A percentile compares a stretch with the other conserved stretches of the same genome.
Evolutionary conservation across 495 filamentous ascomycete species (phyloP).

Genomic region (Xylaria nigripes): DNA sequence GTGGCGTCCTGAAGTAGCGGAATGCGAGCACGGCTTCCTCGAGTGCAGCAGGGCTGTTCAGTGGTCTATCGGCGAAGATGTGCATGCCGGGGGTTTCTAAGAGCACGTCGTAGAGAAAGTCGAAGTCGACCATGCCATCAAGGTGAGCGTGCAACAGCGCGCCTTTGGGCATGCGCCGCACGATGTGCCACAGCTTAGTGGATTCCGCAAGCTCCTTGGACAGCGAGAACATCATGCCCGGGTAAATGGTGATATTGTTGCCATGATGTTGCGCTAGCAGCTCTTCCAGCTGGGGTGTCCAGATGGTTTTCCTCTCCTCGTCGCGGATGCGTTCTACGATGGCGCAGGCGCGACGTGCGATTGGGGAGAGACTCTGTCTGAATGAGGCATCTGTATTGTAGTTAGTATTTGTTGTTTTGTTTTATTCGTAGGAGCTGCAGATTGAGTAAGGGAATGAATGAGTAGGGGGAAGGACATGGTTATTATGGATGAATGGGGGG

Average conservation of each 20-base stretch:
- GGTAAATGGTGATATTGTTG: slow-evolving; percentile 53
- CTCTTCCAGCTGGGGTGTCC: slow-evolving; percentile 63
- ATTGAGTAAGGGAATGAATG: too few species aligned
- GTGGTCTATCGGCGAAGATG: slow-evolving; percentile 48
- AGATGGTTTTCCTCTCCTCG: slow-evolving; percentile 63
- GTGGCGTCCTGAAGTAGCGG: slow-evolving; percentile 35
- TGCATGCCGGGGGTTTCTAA: slow-evolving; percentile 69
- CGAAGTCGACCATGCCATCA: slow-evolving; percentile 82
- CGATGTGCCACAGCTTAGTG: slow-evolving; percentile 77
- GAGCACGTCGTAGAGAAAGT: slow-evolving; percentile 62
- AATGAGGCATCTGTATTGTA: slow-evolving; percentile 49
- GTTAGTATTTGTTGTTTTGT: background rate
- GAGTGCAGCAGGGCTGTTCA: slow-evolving; percentile 40
- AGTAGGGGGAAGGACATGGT: too few species aligned
- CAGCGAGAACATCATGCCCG: slow-evolving; percentile 82
- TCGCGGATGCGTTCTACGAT: slow-evolving; percentile 73
- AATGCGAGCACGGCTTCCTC: slow-evolving; percentile 47
- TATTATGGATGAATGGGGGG: background rate
- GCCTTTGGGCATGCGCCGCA: slow-evolving; percentile 83
- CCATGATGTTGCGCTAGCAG: slow-evolving; percentile 44
- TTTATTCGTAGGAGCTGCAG: background rate
- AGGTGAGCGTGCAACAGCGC: slow-evolving; percentile 81
- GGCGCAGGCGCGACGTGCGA: slow-evolving; percentile 62
- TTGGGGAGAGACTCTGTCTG: slow-evolving; percentile 60
- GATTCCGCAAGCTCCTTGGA: slow-evolving; percentile 72